A percentile compares a stretch with the other conserved stretches of the same genome.
These are phyloP conservation scores for Croton laevigatus DNA, from an alignment of 441 rosid species.

Conservation along the genomic window DNA sequence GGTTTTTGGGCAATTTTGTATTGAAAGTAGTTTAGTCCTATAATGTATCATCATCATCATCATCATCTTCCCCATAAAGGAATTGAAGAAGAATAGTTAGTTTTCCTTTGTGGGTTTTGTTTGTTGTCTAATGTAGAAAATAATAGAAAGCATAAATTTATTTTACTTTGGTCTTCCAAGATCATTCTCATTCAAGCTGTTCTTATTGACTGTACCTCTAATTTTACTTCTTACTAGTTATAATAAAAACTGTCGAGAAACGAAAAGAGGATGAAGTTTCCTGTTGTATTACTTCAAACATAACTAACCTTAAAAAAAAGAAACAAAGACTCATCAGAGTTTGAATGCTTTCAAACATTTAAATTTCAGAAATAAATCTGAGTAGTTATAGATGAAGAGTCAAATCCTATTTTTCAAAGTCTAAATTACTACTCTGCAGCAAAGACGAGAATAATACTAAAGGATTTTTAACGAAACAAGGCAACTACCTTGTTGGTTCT, in stretches of 20 bases:
- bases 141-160: neutral
- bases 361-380: neutral
- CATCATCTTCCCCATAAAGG: too few relatives aligned
- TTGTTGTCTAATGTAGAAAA: neutral
- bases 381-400: neutral
- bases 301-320: neutral
- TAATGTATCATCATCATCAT: too few relatives aligned
- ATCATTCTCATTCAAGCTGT: neutral
- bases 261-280: neutral
- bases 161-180: neutral
- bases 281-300: neutral
- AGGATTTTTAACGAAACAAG: neutral
- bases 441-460: neutral
- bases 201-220: neutral
- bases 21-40: neutral
- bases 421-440: slow-evolving; percentile 6
- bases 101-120: neutral
- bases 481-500: neutral
- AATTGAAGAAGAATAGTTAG: too few relatives aligned
- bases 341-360: neutral
- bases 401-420: slow-evolving; percentile 1
- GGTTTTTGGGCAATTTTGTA: neutral
- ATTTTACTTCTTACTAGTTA: neutral
- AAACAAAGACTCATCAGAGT: neutral
- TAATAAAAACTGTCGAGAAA: neutral